phyloP scores from a whole-genome alignment of 805 yeast genomes.

The Cyberlindnera bimundalis region DNA sequence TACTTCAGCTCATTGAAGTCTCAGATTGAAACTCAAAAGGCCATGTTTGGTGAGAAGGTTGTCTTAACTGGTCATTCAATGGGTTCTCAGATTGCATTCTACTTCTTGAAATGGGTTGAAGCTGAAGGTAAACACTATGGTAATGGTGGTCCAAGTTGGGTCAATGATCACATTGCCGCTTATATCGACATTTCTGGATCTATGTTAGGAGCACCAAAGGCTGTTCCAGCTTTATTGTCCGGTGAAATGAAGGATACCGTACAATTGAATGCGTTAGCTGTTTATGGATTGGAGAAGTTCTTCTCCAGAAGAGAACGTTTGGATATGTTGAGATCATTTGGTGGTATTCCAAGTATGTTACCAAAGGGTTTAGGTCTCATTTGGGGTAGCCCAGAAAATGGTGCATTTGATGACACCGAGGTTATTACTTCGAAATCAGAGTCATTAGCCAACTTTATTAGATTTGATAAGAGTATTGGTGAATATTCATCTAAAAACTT shows the following conservation, averaged over 20 bases:
- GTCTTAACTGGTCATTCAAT: constrained; percentile 90
- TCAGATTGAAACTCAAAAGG: constrained; percentile 61
- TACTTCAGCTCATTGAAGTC: constrained; percentile 76
- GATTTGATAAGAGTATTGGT: constrained; percentile 50
- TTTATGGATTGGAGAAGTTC: constrained; percentile 91
- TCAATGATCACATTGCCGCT: constrained; percentile 76
- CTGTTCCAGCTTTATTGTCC: constrained; percentile 85
- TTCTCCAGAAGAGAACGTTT: constrained; percentile 86
- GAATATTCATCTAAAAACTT: constrained; percentile 46
- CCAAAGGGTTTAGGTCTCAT: constrained; percentile 92
- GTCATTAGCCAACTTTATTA: constrained; percentile 71
- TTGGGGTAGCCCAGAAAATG: constrained; percentile 65
- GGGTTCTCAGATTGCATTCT: constrained; percentile 90
- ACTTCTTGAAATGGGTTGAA: constrained; percentile 95
- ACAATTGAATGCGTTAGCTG: constrained; percentile 87
- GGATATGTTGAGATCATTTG: constrained; percentile 80
- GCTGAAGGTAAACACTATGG: constrained; percentile 79
- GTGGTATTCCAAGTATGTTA: constrained; percentile 93
- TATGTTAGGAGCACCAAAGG: constrained; percentile 91
- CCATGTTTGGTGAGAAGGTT: constrained; percentile 57
- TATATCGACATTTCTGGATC: constrained; percentile 88
- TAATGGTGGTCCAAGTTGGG: constrained; percentile 90
- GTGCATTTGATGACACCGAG: not conserved
- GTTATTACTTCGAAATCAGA: constrained; percentile 3
- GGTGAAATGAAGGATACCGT: constrained; percentile 99